Evolutionary conservation across 257 asterid genomes (phyloP).

Genomic region (Penstemon eatonii): DNA sequence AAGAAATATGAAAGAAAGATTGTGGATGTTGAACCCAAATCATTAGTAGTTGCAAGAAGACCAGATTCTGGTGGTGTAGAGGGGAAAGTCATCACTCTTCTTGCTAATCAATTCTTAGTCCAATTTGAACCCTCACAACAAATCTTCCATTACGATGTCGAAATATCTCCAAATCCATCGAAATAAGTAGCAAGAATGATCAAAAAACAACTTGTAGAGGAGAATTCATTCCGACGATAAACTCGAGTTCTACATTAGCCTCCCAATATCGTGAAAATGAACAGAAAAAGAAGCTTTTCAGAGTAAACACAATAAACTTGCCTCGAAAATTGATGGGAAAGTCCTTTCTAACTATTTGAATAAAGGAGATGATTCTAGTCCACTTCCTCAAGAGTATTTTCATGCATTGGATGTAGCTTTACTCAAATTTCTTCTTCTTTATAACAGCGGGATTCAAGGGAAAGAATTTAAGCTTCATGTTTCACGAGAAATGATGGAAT

Average conservation of each 20-base stretch:
- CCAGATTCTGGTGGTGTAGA: slow-evolving; percentile 93
- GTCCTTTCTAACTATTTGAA: slow-evolving; percentile 48
- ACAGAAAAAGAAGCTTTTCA: slow-evolving; percentile 51
- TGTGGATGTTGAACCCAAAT: slow-evolving; percentile 30
- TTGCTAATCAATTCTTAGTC: slow-evolving; percentile 89
- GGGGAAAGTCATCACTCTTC: slow-evolving; percentile 66
- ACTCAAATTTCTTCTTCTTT: slow-evolving; percentile 6
- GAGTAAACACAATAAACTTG: slow-evolving; percentile 71
- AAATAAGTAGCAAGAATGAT: slow-evolving; percentile 73
- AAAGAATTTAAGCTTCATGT: slow-evolving; percentile 72
- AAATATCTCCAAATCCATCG: slow-evolving; percentile 76
- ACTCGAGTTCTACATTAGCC: slow-evolving; percentile 64
- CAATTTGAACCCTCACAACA: slow-evolving; percentile 59
- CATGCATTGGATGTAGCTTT: slow-evolving; percentile 90
- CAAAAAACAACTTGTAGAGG: slow-evolving; percentile 65
- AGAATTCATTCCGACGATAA: slow-evolving; percentile 60
- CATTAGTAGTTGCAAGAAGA: slow-evolving; percentile 68
- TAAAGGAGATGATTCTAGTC: slow-evolving; percentile 44
- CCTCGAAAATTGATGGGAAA: slow-evolving; percentile 76
- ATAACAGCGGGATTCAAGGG: slow-evolving; percentile 63
- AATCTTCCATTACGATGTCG: slow-evolving; percentile 89
- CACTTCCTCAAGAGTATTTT: slow-evolving; percentile 92
- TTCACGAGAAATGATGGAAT: slow-evolving; percentile 67
- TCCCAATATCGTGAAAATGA: slow-evolving; percentile 47
- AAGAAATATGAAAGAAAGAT: slow-evolving; percentile 41